Conservation (phyloP, 2,329 filamentous ascomycete genomes). For the Aspergillus sergii region DNA sequence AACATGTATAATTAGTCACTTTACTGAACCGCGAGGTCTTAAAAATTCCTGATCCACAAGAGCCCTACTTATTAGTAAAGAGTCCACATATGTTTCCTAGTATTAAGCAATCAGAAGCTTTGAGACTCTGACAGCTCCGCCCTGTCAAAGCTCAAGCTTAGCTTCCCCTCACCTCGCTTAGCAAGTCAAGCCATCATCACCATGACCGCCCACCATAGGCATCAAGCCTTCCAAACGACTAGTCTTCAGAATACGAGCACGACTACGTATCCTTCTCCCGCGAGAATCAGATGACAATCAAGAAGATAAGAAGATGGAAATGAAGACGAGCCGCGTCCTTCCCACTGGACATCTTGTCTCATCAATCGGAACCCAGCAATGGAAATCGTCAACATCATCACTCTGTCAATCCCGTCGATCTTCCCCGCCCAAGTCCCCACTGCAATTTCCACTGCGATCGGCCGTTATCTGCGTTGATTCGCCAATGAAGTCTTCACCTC, state of each 20-base stretch:
- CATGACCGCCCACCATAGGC: not conserved
- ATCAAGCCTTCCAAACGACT: too few species aligned
- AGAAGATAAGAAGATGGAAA: too few species aligned
- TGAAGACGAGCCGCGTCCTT: too few species aligned
- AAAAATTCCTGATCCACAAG: not conserved
- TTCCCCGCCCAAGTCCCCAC: not conserved
- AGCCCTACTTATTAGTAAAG: not conserved
- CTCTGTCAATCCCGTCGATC: not conserved
- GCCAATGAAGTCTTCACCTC: too few species aligned
- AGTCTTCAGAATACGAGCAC: not conserved
- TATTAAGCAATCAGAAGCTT: not conserved
- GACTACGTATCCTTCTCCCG: not conserved
- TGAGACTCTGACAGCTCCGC: not conserved
- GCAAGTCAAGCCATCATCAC: not conserved
- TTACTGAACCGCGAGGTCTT: not conserved
- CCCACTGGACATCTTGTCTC: too few species aligned
- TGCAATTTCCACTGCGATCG: too few species aligned
- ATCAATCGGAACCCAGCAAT: not conserved
- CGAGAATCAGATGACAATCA: not conserved
- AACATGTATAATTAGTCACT: slow-evolving; percentile 1
- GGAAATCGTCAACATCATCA: not conserved
- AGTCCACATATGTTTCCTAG: not conserved
- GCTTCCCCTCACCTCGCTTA: not conserved
- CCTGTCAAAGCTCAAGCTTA: not conserved
- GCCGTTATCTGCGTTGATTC: too few species aligned